These are phyloP conservation scores for Umbelopsis sp. DNA, from an alignment of 192 early-diverging fungal species.

Conservation along the genomic window DNA sequence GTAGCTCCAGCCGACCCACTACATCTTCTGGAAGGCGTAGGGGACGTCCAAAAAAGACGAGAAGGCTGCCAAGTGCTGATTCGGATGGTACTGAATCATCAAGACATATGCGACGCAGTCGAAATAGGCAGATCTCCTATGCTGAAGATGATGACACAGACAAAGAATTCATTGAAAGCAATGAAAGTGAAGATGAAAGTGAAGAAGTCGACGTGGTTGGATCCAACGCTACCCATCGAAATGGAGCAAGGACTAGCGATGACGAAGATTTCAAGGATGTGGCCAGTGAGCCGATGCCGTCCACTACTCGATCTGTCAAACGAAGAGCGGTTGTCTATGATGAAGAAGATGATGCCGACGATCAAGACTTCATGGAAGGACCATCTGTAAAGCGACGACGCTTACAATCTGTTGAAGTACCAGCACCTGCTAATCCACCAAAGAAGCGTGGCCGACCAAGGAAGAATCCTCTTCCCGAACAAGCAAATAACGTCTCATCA, in stretches of 20 bases:
- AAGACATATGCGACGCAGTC: conserved; percentile 29
- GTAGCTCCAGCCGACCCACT: not conserved
- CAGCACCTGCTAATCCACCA: not conserved
- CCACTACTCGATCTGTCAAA: not conserved
- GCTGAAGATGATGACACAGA: conserved; percentile 21
- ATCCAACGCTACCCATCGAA: not conserved
- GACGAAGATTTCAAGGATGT: conserved; percentile 22
- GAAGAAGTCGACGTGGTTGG: conserved; percentile 51
- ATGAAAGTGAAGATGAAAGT: conserved; percentile 26
- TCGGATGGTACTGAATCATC: conserved; percentile 23
- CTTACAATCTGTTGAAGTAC: conserved; percentile 14
- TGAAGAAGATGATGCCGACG: not conserved
- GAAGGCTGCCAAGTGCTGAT: not conserved
- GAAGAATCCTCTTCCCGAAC: conserved; percentile 14
- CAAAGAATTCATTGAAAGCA: conserved; percentile 35
- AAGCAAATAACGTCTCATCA: conserved; percentile 4
- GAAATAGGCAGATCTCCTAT: conserved; percentile 27
- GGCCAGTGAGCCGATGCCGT: conserved; percentile 30
- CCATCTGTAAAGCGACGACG: conserved; percentile 6
- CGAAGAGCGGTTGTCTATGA: conserved; percentile 10
- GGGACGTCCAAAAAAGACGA: conserved; percentile 4
- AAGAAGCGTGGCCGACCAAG: conserved; percentile 17
- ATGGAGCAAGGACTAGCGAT: conserved; percentile 25
- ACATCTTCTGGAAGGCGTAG: not conserved
- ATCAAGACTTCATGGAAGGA: conserved; percentile 8